Evolutionary conservation across 495 filamentous ascomycete species (phyloP).

Genomic region (Bathelium albidoporum): DNA sequence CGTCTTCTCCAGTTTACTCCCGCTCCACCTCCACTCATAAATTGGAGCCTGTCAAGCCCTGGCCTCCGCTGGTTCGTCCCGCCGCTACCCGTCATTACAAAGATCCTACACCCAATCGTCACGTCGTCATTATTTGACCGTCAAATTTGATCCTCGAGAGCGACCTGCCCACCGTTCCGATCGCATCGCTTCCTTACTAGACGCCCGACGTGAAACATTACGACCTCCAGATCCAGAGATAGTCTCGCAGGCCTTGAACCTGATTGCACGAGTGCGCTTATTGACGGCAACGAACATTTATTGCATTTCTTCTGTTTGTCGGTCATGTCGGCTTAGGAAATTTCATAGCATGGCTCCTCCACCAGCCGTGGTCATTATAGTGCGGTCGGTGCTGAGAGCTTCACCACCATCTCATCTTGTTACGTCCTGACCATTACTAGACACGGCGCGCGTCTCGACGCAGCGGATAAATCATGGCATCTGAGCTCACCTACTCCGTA

Average conservation of each 20-base stretch:
- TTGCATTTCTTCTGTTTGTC: neutral
- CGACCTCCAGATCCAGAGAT: neutral
- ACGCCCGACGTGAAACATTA: neutral
- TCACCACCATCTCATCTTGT: neutral
- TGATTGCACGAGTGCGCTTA: neutral
- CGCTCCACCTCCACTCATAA: neutral
- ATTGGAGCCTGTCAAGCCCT: neutral
- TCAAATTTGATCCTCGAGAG: neutral
- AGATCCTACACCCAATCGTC: neutral
- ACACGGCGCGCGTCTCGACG: conserved; percentile 87
- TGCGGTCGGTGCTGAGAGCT: conserved; percentile 48
- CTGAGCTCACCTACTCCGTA: conserved; percentile 89
- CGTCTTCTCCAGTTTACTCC: neutral
- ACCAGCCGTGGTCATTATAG: conserved; percentile 67
- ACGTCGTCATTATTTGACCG: neutral
- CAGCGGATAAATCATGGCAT: conserved; percentile 90
- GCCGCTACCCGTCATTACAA: neutral
- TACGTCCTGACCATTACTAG: conserved; percentile 35
- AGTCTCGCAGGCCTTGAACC: neutral
- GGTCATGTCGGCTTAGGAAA: neutral
- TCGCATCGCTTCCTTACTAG: neutral
- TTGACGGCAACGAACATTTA: neutral
- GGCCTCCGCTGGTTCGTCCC: neutral
- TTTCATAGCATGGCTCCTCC: conserved; percentile 40
- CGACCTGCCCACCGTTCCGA: neutral